Evolutionary conservation across 148 eudicot species (phyloP).

Genomic region (Silene uniflora): DNA sequence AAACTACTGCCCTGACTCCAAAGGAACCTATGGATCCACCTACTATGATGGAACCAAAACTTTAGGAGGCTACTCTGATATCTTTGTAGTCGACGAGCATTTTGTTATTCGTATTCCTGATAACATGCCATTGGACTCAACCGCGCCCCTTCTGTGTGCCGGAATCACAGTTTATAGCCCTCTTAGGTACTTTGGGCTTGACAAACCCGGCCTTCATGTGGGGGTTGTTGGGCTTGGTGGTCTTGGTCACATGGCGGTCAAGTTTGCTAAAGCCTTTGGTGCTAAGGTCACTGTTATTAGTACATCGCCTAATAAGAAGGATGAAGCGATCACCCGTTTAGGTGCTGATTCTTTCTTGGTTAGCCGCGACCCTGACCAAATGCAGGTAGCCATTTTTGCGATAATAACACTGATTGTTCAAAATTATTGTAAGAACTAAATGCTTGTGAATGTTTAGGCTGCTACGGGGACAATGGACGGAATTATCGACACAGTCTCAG

Average conservation of each 20-base stretch:
- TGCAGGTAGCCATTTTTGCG: constrained; percentile 3
- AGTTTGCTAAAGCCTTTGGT: constrained; percentile 21
- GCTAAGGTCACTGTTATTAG: constrained; percentile 22
- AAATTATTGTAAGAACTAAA: not conserved
- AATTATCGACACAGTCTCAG: constrained; percentile 41
- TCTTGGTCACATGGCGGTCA: constrained; percentile 19
- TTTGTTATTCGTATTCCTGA: constrained; percentile 13
- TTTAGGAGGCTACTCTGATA: constrained; percentile 32
- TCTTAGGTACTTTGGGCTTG: constrained; percentile 14
- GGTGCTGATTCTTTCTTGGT: constrained; percentile 19
- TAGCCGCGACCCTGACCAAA: constrained; percentile 15
- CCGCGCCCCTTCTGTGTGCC: constrained; percentile 23
- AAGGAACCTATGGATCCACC: constrained; percentile 15
- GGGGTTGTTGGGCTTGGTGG: constrained; percentile 21
- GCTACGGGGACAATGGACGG: constrained; percentile 49
- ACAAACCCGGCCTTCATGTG: constrained; percentile 18
- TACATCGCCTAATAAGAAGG: constrained; percentile 20
- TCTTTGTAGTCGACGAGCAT: constrained; percentile 26
- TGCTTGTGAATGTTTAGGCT: constrained; percentile 21
- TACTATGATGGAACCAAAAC: constrained; percentile 28
- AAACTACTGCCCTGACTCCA: constrained; percentile 16
- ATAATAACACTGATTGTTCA: not conserved
- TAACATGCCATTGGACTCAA: constrained; percentile 12
- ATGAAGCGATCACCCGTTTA: constrained; percentile 17
- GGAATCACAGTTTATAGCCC: constrained; percentile 21